Percentiles rank a stretch among this genome's conserved stretches.
These are phyloP conservation scores for Physcomitrium patens DNA, from an alignment of 225 moss, liverwort and hornwort genomes.

Conservation along the genomic window DNA sequence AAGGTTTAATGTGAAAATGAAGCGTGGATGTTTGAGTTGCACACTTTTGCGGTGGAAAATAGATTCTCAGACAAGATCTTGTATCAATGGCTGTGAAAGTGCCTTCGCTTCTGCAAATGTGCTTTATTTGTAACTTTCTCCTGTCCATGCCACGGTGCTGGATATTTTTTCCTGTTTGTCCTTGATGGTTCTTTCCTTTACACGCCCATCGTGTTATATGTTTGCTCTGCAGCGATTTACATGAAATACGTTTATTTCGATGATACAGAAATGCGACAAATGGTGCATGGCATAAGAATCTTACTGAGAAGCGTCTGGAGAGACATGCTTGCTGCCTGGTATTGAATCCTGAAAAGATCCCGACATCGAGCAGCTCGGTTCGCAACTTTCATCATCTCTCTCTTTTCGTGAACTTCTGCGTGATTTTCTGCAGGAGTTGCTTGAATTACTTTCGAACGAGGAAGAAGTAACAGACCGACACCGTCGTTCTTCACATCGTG, in stretches of 20 bases:
- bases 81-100: not conserved
- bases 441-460: slow-evolving; percentile 25
- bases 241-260: too few relatives aligned
- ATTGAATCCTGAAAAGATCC: slow-evolving; percentile 49
- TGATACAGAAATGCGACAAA: not conserved
- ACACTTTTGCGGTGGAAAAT: not conserved
- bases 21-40: not conserved
- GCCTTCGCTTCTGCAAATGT: not conserved
- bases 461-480: slow-evolving; percentile 18
- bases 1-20: not conserved
- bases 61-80: not conserved
- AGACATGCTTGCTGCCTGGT: slow-evolving; percentile 32
- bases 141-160: too few relatives aligned
- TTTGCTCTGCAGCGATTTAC: not conserved
- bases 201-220: not conserved
- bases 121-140: too few relatives aligned
- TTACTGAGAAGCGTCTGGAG: slow-evolving; percentile 42
- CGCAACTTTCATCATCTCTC: slow-evolving; percentile 6
- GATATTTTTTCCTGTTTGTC: too few relatives aligned
- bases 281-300: not conserved
- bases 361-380: slow-evolving; percentile 21
- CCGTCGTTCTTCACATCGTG: not conserved
- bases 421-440: slow-evolving; percentile 21
- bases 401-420: not conserved
- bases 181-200: too few relatives aligned